A percentile compares a stretch with the other conserved stretches of the same genome.
Conservation (phyloP, 2,329 filamentous ascomycete species). For the Verticillium isaacii region DNA sequence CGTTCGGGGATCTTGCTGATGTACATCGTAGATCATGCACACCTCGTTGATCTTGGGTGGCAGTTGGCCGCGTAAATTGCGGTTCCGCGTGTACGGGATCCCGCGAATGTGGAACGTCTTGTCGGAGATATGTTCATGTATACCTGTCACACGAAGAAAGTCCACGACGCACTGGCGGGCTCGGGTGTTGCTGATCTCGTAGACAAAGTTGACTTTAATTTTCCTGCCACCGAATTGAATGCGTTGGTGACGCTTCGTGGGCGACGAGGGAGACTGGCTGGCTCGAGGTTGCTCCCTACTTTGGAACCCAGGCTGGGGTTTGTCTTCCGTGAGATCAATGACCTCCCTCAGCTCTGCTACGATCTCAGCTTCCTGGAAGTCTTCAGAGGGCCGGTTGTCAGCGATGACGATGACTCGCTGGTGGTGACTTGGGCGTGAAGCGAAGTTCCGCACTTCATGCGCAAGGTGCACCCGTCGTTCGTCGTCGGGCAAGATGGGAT, state of each 20-base stretch:
- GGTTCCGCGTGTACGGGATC: slow-evolving; percentile 28
- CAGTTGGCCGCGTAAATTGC: slow-evolving; percentile 29
- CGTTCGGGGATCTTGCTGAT: slow-evolving; percentile 26
- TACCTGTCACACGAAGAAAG: slow-evolving; percentile 36
- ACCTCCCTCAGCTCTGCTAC: slow-evolving; percentile 17
- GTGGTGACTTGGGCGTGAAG: not conserved
- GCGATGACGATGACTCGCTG: not conserved
- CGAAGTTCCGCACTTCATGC: not conserved
- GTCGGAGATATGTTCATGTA: slow-evolving; percentile 24
- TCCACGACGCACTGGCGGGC: slow-evolving; percentile 20
- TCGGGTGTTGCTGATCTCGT: slow-evolving; percentile 20
- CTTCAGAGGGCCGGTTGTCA: not conserved
- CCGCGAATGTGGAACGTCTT: slow-evolving; percentile 28
- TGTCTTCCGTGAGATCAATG: slow-evolving; percentile 28
- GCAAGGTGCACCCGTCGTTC: not conserved
- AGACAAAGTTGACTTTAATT: slow-evolving; percentile 18
- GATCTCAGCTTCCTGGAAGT: slow-evolving; percentile 8
- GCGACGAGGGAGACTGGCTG: not conserved
- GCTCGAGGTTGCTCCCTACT: not conserved
- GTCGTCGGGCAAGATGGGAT: slow-evolving; percentile 2
- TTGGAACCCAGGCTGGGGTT: not conserved
- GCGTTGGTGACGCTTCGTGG: not conserved
- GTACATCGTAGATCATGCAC: slow-evolving; percentile 35
- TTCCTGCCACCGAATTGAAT: not conserved
- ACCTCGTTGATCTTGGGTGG: slow-evolving; percentile 37